Base-by-base conservation (phyloP, 306 rosid species). In the Cicer arietinum region DNA sequence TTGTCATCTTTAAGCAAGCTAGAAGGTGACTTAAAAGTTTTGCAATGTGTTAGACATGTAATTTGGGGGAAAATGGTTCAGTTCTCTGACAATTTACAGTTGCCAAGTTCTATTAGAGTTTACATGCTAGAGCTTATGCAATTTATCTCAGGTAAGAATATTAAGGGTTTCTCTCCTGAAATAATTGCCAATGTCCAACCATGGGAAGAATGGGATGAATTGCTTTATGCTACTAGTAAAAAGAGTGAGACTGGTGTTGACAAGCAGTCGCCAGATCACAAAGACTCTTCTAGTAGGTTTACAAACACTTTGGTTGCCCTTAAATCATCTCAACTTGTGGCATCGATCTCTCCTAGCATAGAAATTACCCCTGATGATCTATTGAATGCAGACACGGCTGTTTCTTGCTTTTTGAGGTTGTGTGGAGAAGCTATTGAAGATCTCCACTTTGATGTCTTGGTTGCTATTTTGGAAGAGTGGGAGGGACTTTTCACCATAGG, bases 141-240 rank as follows among this genome's bases (percentile, higher is more conserved):
- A 82, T 94, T 85, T 79, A 90, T 94, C 80, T 75, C 97, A 2
- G 92, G 96, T 60, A 84, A 81, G 83, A 85, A 30, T 75, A 77
- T 85, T 67, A 92, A 86, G 88, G 96, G 97, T 85, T 85, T 90
- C 79, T 87, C 96, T 64, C 51, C 91, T 10, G 91, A 84, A 79
- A 80, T 89, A 67, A 86, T 88, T 52, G 86, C 86, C 74, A 90
- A 80, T 72, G 80, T 94, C 67, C 68, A 59, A 68, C 93, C 93
- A 7, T 94, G 98, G 99, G 97, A 94, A 83, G 98, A 90, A 45
- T 94, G 99, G 97, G 91, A 89, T 72, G 92, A 81, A 80, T 73
- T 79, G 78, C 88, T 89, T 64, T 72, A 43, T 80, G 75, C 83
- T 75, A 46, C 83, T 75, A 46, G 79, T 46, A 82, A 82, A 43